Conservation (phyloP, 2,329 filamentous ascomycete species). For the Plectosphaerella plurivora region DNA sequence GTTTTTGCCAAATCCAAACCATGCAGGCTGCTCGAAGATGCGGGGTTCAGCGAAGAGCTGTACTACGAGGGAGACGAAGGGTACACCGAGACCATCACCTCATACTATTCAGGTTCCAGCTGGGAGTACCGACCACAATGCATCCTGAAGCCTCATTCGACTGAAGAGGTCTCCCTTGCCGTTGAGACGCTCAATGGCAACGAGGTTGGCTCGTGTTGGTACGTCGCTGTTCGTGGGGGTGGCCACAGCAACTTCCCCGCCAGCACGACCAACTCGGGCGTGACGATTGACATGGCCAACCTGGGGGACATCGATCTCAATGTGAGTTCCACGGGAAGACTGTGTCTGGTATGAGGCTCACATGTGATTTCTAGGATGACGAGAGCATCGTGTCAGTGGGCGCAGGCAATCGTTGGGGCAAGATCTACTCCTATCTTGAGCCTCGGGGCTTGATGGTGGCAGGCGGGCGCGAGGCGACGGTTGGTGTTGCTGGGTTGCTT, state of each 20-base stretch:
- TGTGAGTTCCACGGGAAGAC: not conserved
- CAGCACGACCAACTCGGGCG: constrained; percentile 31
- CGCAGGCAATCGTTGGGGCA: constrained; percentile 11
- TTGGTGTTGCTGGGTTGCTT: constrained; percentile 20
- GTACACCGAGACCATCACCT: constrained; percentile 5
- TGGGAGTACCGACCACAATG: constrained; percentile 15
- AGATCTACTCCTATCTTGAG: constrained; percentile 16
- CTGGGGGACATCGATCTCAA: not conserved
- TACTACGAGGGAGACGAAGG: constrained; percentile 2
- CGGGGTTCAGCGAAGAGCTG: constrained; percentile 1
- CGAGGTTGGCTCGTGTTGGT: constrained; percentile 1
- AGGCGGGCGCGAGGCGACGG: constrained; percentile 16
- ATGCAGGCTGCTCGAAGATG: constrained; percentile 3
- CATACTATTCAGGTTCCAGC: constrained; percentile 18
- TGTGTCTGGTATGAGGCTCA: not conserved
- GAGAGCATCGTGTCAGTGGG: not conserved
- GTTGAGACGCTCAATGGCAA: constrained; percentile 9
- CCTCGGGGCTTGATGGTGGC: constrained; percentile 12
- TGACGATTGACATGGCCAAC: constrained; percentile 31
- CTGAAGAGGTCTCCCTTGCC: constrained; percentile 14
- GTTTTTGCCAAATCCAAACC: not conserved
- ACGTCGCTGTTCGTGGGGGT: constrained; percentile 33
- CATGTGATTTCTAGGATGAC: not conserved
- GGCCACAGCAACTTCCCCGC: constrained; percentile 39
- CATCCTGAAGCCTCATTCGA: constrained; percentile 16